Evolutionary conservation across 2,329 filamentous ascomycete genomes (phyloP).

Genomic region (Clonostachys rosea): DNA sequence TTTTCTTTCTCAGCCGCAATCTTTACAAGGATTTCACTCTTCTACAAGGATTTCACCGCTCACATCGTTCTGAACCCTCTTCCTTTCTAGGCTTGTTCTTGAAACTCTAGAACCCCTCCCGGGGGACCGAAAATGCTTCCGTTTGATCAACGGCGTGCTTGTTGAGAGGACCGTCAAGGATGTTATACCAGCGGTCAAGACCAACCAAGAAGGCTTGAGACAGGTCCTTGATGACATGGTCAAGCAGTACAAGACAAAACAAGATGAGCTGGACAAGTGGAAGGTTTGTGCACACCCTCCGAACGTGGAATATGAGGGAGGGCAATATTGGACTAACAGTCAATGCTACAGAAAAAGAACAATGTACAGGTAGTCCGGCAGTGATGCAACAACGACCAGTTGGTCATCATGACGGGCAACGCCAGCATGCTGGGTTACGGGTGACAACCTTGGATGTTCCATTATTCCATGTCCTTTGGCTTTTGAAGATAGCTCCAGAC

Average conservation of each 20-base stretch:
- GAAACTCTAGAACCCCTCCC: slow-evolving; percentile 84
- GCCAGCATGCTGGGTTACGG: no score
- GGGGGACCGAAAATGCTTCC: slow-evolving; percentile 90
- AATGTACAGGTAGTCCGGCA: slow-evolving; percentile 84
- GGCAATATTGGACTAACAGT: slow-evolving; percentile 4
- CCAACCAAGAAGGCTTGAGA: slow-evolving; percentile 88
- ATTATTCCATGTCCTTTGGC: no score
- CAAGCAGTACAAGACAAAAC: slow-evolving; percentile 94
- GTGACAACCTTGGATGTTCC: no score
- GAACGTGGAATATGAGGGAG: no score
- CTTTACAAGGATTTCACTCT: background rate
- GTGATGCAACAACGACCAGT: slow-evolving; percentile 26
- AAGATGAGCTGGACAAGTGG: slow-evolving; percentile 95
- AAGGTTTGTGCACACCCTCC: slow-evolving; percentile 57
- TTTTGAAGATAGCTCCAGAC: no score
- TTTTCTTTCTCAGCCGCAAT: background rate
- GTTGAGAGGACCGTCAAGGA: slow-evolving; percentile 93
- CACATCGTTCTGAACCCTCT: slow-evolving; percentile 4
- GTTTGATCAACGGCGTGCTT: slow-evolving; percentile 95
- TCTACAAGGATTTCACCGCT: slow-evolving; percentile 29
- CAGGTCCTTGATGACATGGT: slow-evolving; percentile 92
- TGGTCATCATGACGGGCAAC: slow-evolving; percentile 1
- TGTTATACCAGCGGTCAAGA: slow-evolving; percentile 84
- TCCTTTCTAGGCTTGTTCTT: slow-evolving; percentile 70
- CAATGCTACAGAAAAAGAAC: slow-evolving; percentile 69